Evolutionary conservation across 768 basidiomycete species (phyloP).

Genomic region (Macrolepiota fuliginosa): DNA sequence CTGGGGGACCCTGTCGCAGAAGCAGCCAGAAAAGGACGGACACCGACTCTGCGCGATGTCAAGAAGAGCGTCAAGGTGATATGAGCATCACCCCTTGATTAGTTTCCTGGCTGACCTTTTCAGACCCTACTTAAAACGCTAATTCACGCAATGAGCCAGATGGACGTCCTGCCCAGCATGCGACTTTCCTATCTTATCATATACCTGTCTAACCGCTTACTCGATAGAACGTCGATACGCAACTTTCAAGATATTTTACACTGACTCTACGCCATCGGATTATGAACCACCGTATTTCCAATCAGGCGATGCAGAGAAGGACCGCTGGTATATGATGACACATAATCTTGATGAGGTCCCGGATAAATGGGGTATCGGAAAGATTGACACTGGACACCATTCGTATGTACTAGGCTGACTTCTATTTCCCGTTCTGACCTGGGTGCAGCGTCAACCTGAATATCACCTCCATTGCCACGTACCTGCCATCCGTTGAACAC

Average conservation of each 20-base stretch:
- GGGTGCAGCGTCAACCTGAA: constrained; percentile 60
- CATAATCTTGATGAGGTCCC: constrained; percentile 71
- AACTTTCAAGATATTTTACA: constrained; percentile 88
- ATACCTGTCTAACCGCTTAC: neutral
- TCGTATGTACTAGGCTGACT: constrained; percentile 39
- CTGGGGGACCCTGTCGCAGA: constrained; percentile 56
- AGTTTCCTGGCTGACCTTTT: constrained; percentile 2
- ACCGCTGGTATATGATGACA: constrained; percentile 81
- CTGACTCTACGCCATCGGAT: constrained; percentile 71
- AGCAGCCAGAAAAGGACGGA: constrained; percentile 55
- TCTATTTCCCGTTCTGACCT: neutral
- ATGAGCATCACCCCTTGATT: neutral
- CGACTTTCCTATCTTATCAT: constrained; percentile 7
- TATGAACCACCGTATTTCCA: constrained; percentile 85
- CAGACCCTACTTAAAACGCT: constrained; percentile 76
- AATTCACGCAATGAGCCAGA: constrained; percentile 73
- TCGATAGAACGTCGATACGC: constrained; percentile 71
- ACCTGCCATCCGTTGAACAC: constrained; percentile 64
- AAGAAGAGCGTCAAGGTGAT: constrained; percentile 76
- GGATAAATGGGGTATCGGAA: constrained; percentile 68
- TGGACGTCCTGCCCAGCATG: constrained; percentile 79
- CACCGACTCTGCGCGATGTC: constrained; percentile 77
- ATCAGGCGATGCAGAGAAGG: constrained; percentile 65
- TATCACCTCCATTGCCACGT: constrained; percentile 71
- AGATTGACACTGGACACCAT: constrained; percentile 70